These are phyloP conservation scores for Fragilariopsis cylindrus DNA, from an alignment of 108 stramenopile genomes.

Conservation along the genomic window DNA sequence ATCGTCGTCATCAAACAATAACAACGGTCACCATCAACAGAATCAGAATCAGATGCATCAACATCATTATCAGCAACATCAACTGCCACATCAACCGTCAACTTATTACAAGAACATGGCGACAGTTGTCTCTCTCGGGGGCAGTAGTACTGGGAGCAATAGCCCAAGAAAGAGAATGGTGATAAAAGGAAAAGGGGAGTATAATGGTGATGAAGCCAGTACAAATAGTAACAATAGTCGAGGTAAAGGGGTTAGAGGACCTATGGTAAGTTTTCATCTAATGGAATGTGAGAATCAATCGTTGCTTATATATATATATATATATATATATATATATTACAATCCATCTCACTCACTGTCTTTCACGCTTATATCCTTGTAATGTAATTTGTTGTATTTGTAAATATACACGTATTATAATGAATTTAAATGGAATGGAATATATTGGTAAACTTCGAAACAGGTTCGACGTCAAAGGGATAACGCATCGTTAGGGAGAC, in stretches of 20 bases:
- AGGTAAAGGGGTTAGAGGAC: conserved; percentile 12
- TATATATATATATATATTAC: too few relatives aligned
- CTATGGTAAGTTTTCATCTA: conserved; percentile 20
- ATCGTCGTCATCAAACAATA: conserved; percentile 10
- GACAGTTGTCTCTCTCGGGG: neutral
- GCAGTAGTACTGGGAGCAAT: neutral
- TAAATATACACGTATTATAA: too few relatives aligned
- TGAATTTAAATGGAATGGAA: too few relatives aligned
- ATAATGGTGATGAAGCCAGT: neutral
- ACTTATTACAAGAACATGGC: too few relatives aligned
- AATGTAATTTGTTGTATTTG: too few relatives aligned
- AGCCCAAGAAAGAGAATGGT: neutral
- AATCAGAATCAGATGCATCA: too few relatives aligned
- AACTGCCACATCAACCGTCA: too few relatives aligned
- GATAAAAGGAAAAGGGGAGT: neutral
- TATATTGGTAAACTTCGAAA: neutral
- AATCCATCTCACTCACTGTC: too few relatives aligned
- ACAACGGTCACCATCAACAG: neutral
- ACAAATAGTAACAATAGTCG: neutral
- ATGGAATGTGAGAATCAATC: neutral
- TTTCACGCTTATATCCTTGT: too few relatives aligned
- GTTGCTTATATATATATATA: too few relatives aligned
- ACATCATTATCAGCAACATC: too few relatives aligned
- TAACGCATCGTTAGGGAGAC: conserved; percentile 20
- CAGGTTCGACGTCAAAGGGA: conserved; percentile 23